Percentiles rank a stretch among this genome's conserved stretches.
phyloP scores from a whole-genome alignment of 2,329 filamentous ascomycete species.

The Ceratocystis destructans region DNA sequence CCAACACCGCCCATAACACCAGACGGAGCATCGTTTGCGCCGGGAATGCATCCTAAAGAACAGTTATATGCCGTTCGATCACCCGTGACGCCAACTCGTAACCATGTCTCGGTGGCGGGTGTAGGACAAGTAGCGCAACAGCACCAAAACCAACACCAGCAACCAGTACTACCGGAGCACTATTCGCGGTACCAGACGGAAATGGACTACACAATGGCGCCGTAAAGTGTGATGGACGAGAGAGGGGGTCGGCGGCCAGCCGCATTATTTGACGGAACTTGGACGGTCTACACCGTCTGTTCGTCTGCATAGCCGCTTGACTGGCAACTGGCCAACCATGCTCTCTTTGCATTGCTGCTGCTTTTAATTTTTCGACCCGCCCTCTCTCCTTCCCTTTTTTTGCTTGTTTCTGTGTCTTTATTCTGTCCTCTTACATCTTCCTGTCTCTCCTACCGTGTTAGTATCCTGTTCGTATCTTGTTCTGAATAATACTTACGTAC shows the following conservation, averaged over 20 bases:
- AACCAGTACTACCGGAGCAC: slow-evolving; percentile 16
- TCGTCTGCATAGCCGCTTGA: background rate
- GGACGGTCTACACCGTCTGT: background rate
- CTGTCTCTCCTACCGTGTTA: background rate
- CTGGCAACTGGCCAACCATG: background rate
- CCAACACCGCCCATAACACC: slow-evolving; percentile 78
- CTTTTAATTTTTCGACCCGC: background rate
- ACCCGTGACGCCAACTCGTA: slow-evolving; percentile 47
- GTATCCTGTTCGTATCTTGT: background rate
- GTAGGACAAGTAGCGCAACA: background rate
- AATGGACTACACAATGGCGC: slow-evolving; percentile 18
- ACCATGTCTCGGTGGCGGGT: slow-evolving; percentile 28
- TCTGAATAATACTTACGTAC: slow-evolving; percentile 8
- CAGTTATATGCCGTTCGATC: slow-evolving; percentile 37
- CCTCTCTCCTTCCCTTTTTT: background rate
- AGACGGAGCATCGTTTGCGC: slow-evolving; percentile 46
- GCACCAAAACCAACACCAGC: slow-evolving; percentile 23
- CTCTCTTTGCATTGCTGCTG: background rate
- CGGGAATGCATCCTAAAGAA: slow-evolving; percentile 36
- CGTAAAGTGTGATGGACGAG: background rate
- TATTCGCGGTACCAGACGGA: slow-evolving; percentile 15
- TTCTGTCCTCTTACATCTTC: background rate
- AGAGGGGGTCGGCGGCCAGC: background rate
- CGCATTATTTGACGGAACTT: no score
- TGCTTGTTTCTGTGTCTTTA: background rate